Conservation (phyloP, 352 stramenopile species). For the Pythium rishiriense region DNA sequence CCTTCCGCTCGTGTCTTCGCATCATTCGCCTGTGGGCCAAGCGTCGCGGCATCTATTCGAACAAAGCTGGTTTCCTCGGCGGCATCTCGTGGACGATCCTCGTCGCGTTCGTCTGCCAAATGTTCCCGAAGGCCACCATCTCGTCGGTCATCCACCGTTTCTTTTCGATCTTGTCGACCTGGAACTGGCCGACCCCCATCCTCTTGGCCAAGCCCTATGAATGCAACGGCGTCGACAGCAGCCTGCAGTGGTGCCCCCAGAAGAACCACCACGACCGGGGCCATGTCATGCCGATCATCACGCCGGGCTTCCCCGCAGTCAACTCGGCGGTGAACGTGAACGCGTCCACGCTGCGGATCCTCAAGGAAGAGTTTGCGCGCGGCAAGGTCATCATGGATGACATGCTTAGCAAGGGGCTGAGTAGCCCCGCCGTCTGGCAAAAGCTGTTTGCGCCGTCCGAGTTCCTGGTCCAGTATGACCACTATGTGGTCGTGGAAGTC, state of each 20-base stretch:
- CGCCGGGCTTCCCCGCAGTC: conserved; percentile 75
- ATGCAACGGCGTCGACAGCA: conserved; percentile 29
- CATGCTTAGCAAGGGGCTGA: conserved; percentile 59
- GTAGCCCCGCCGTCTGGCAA: conserved; percentile 67
- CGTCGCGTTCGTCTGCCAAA: conserved; percentile 85
- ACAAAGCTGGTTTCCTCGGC: conserved; percentile 80
- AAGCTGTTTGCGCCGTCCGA: conserved; percentile 77
- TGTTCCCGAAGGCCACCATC: conserved; percentile 79
- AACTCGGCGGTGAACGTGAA: conserved; percentile 89
- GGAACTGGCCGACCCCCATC: conserved; percentile 82
- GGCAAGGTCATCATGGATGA: conserved; percentile 79
- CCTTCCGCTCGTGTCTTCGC: conserved; percentile 70
- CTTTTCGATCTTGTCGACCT: conserved; percentile 76
- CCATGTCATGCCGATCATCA: conserved; percentile 89
- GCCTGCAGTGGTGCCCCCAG: conserved; percentile 71
- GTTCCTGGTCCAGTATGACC: conserved; percentile 82
- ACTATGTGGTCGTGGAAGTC: conserved; percentile 76
- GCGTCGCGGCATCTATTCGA: conserved; percentile 80
- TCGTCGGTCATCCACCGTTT: conserved; percentile 76
- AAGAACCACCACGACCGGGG: conserved; percentile 76
- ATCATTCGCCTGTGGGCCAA: conserved; percentile 78
- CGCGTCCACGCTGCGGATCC: conserved; percentile 65
- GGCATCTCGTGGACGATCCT: conserved; percentile 87
- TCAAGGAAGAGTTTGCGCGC: conserved; percentile 75
- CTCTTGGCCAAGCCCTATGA: conserved; percentile 69